phyloP scores from a whole-genome alignment of 495 filamentous ascomycete species.

The Halenospora varia region DNA sequence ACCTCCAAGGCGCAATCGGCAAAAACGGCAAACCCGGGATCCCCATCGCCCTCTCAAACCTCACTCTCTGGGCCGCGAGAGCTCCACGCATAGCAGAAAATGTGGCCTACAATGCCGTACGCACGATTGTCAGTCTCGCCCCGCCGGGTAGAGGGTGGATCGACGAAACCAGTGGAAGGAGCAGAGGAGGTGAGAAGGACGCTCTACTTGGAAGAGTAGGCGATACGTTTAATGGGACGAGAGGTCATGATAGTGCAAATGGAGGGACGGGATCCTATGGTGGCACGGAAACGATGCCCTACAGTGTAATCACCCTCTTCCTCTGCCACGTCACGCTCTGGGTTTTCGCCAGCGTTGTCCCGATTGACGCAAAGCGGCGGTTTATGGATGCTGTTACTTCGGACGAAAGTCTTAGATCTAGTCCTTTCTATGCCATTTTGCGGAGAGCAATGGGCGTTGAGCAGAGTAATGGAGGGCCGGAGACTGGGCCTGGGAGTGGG shows the following conservation, averaged over 20 bases:
- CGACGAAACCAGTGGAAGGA: no score
- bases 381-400: neutral
- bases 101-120: conserved; percentile 6
- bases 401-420: no score
- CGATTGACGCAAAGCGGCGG: neutral
- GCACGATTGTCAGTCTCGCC: conserved; percentile 8
- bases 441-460: neutral
- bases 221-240: no score
- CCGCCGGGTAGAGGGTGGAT: no score
- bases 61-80: conserved; percentile 6
- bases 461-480: neutral
- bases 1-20: conserved; percentile 14
- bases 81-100: neutral
- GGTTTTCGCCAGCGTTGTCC: conserved; percentile 5
- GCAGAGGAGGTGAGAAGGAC: neutral
- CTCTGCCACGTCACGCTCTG: conserved; percentile 13
- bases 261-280: no score
- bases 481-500: neutral
- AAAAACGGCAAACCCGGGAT: conserved; percentile 12
- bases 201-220: no score
- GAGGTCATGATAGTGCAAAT: no score
- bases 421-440: no score
- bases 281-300: conserved; percentile 5
- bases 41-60: neutral
- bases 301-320: conserved; percentile 13